Percentiles rank a stretch among this genome's conserved stretches.
These are phyloP conservation scores for Tremellales sp. DNA, from an alignment of 1,284 basidiomycete genomes.

Conservation along the genomic window DNA sequence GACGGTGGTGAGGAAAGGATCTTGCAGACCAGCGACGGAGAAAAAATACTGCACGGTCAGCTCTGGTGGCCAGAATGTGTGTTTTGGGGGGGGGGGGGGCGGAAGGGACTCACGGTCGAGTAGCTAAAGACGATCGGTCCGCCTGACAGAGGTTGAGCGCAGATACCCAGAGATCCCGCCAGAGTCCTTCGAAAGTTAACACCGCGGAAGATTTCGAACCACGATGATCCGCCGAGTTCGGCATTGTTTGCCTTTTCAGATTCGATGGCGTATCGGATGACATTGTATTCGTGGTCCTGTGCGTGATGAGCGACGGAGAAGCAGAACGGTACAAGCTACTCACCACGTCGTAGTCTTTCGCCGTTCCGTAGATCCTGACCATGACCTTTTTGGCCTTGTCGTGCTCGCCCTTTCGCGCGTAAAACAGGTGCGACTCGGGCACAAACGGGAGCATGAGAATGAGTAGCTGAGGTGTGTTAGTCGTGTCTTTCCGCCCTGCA, in stretches of 20 bases:
- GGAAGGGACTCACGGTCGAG: conserved; percentile 20
- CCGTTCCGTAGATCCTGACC: conserved; percentile 13
- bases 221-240: not conserved
- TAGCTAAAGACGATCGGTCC: conserved; percentile 25
- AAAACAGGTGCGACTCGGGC: conserved; percentile 15
- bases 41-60: conserved; percentile 14
- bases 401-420: conserved; percentile 11
- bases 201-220: conserved; percentile 24
- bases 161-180: conserved; percentile 20
- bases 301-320: not conserved
- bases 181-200: conserved; percentile 23
- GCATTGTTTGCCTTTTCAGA: conserved; percentile 6
- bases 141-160: conserved; percentile 14
- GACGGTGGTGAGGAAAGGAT: conserved; percentile 24
- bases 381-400: conserved; percentile 17
- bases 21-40: conserved; percentile 18
- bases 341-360: conserved; percentile 21
- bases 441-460: conserved; percentile 8
- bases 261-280: conserved; percentile 19
- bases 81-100: too few species aligned
- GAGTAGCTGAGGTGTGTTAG: conserved; percentile 3
- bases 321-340: conserved; percentile 1
- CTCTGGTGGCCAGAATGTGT: too few species aligned
- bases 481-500: not conserved
- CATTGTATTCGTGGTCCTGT: conserved; percentile 24